Evolutionary conservation across 129 eudicot genomes (phyloP).

Genomic region (Cynara cardunculus): DNA sequence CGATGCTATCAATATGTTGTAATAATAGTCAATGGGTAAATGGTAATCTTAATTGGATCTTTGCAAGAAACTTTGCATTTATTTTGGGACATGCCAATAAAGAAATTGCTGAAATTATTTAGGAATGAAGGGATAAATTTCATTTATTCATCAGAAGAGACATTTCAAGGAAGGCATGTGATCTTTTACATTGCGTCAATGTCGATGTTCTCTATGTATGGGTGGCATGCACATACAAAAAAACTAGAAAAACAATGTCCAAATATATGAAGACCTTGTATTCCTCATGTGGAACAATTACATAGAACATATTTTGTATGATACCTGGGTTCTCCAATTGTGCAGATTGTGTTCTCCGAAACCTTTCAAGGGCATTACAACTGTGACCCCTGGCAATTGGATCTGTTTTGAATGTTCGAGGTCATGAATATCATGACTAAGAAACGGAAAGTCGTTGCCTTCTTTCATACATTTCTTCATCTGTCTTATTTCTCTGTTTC

Average conservation of each 20-base stretch:
- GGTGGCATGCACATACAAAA: not conserved
- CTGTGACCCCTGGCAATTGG: constrained; percentile 87
- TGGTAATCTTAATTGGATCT: not conserved
- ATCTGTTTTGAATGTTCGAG: constrained; percentile 88
- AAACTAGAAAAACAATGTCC: not conserved
- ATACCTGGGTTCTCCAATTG: constrained; percentile 97
- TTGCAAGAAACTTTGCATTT: not conserved
- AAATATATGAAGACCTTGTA: not conserved
- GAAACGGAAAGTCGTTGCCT: constrained; percentile 80
- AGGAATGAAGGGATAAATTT: not conserved
- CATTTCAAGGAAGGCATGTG: not conserved
- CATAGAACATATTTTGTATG: not conserved
- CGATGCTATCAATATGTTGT: not conserved
- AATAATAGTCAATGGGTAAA: not conserved
- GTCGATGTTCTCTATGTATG: not conserved
- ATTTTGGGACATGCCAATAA: not conserved
- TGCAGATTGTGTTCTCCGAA: constrained; percentile 97
- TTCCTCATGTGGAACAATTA: not conserved
- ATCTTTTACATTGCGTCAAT: not conserved
- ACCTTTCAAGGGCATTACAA: constrained; percentile 98
- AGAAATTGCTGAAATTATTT: not conserved
- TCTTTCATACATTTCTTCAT: constrained; percentile 55
- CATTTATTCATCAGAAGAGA: not conserved
- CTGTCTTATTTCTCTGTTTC: constrained; percentile 78
- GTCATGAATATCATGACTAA: constrained; percentile 61